These are phyloP conservation scores for Alternaria metachromatica DNA, from an alignment of 2,329 filamentous ascomycete genomes.

Conservation along the genomic window DNA sequence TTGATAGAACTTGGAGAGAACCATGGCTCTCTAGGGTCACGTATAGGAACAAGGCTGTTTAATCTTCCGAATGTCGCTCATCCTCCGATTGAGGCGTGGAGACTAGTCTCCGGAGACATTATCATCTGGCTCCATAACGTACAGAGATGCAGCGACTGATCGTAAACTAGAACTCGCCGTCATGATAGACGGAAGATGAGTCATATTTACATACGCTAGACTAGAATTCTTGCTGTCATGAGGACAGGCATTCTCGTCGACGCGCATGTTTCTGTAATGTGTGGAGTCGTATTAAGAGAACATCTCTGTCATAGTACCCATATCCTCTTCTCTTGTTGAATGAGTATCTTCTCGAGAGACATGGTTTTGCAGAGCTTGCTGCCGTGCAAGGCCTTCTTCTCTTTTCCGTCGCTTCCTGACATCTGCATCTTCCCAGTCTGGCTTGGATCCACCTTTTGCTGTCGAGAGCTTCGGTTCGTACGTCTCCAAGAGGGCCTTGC, in stretches of 20 bases:
- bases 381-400: conserved; percentile 58
- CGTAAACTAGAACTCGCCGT: not conserved
- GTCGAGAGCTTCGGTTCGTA: conserved; percentile 12
- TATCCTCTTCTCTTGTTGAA: not conserved
- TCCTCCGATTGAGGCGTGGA: not conserved
- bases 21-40: too few species aligned
- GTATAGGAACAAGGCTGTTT: too few species aligned
- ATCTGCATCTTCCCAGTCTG: conserved; percentile 52
- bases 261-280: not conserved
- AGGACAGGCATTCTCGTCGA: not conserved
- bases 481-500: conserved; percentile 55
- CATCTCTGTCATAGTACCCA: not conserved
- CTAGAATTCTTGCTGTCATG: not conserved
- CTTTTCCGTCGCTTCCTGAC: conserved; percentile 49
- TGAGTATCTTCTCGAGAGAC: not conserved
- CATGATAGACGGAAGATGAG: not conserved
- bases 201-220: not conserved
- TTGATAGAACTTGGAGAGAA: too few species aligned
- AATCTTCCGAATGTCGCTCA: not conserved
- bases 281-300: conserved; percentile 4
- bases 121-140: not conserved
- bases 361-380: conserved; percentile 45
- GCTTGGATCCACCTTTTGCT: conserved; percentile 10
- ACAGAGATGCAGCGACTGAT: not conserved
- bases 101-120: not conserved